A percentile compares a stretch with the other conserved stretches of the same genome.
Conservation (phyloP, 495 filamentous ascomycete species). For the Lichina pygmaea region DNA sequence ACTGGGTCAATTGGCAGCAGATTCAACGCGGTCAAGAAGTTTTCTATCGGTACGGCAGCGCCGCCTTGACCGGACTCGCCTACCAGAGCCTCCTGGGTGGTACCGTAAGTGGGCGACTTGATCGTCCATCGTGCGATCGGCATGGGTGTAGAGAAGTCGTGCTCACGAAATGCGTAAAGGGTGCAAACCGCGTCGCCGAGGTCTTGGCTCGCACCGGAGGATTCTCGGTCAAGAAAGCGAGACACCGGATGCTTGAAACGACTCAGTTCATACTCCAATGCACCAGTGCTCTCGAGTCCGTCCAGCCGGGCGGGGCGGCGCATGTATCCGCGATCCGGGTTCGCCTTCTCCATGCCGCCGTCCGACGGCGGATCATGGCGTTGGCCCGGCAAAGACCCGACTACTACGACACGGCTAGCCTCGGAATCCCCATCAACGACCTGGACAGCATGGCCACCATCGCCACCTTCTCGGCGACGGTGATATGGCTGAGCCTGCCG, state of each 20-base stretch:
- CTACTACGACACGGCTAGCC: constrained; percentile 33
- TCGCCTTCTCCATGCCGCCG: constrained; percentile 44
- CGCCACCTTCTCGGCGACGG: constrained; percentile 32
- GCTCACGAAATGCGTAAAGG: constrained; percentile 9
- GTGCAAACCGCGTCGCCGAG: constrained; percentile 36
- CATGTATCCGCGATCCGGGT: constrained; percentile 44
- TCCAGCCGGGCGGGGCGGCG: constrained; percentile 41
- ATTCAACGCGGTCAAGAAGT: constrained; percentile 39
- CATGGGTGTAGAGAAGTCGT: background rate
- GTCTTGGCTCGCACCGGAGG: constrained; percentile 55
- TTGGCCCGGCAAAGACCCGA: constrained; percentile 23
- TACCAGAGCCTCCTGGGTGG: constrained; percentile 18
- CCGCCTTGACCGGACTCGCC: constrained; percentile 31
- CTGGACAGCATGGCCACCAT: constrained; percentile 49
- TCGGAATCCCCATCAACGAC: constrained; percentile 47
- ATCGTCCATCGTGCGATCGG: too few relatives aligned
- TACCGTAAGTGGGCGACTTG: constrained; percentile 7
- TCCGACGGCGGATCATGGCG: constrained; percentile 35
- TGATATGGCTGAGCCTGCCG: constrained; percentile 43
- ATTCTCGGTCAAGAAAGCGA: constrained; percentile 41
- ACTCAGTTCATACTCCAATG: constrained; percentile 52
- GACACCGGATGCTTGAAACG: constrained; percentile 44
- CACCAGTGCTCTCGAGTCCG: constrained; percentile 31
- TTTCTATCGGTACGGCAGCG: constrained; percentile 34
- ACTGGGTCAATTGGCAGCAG: constrained; percentile 66